Evolutionary conservation across 805 yeast species (phyloP).

Genomic region (Candida ficus): DNA sequence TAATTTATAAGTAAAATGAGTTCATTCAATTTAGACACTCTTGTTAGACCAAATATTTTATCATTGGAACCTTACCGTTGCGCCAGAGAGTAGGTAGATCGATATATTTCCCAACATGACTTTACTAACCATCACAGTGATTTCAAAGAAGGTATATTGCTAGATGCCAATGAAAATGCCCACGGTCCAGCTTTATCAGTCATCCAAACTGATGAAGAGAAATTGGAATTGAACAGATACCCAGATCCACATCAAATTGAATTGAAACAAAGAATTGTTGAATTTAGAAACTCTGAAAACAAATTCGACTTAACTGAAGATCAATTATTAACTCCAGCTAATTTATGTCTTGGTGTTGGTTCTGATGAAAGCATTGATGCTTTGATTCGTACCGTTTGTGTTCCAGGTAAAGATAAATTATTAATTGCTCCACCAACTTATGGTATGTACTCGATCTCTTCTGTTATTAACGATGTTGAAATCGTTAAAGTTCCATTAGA

Average conservation of each 20-base stretch:
- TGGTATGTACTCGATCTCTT: slow-evolving; percentile 94
- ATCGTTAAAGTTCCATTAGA: slow-evolving; percentile 71
- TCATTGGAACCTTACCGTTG: slow-evolving; percentile 88
- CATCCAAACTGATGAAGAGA: slow-evolving; percentile 38
- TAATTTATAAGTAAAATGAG: slow-evolving; percentile 26
- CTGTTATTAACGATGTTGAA: slow-evolving; percentile 82
- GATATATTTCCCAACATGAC: neutral
- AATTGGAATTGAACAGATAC: slow-evolving; percentile 72
- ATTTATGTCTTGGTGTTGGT: slow-evolving; percentile 92
- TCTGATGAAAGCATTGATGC: slow-evolving; percentile 95
- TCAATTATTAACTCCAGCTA: slow-evolving; percentile 46
- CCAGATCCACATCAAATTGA: slow-evolving; percentile 94
- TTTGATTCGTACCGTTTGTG: slow-evolving; percentile 75
- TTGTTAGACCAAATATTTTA: slow-evolving; percentile 83
- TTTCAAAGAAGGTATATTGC: slow-evolving; percentile 76
- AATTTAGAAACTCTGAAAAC: slow-evolving; percentile 58
- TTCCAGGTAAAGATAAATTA: slow-evolving; percentile 78
- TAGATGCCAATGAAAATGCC: slow-evolving; percentile 96
- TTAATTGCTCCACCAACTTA: slow-evolving; percentile 92
- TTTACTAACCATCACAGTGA: slow-evolving; percentile 37
- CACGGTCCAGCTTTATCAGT: slow-evolving; percentile 73
- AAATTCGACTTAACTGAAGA: slow-evolving; percentile 21
- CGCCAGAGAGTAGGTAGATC: slow-evolving; percentile 68
- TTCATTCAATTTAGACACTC: slow-evolving; percentile 43
- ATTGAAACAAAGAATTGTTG: slow-evolving; percentile 65